Base-by-base conservation (phyloP, 805 yeast genomes). In the Tanozyma kutaoensis region DNA sequence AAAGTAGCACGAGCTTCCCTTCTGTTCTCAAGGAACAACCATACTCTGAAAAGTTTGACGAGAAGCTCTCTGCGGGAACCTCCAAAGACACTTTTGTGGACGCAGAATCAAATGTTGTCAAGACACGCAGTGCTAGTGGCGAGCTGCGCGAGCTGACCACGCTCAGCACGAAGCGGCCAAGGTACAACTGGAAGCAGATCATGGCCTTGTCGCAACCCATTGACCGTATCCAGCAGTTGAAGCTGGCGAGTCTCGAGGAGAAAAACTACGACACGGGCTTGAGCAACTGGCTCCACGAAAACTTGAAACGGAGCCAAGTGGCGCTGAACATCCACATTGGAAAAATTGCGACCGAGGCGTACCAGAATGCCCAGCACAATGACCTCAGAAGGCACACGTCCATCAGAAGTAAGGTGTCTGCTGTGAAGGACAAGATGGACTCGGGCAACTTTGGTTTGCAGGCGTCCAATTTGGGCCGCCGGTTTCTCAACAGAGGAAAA, bases 341-440 rank as follows among this genome's bases (percentile, higher is more conserved):
- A 0, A 59, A 58, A 12, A 65, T 72, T 34, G 85, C 77, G 2
- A 55, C 66, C 17, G 70, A 66, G 29, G 84, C 82, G 2, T 76
- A 74, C 45, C 72, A 69, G 21, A 72, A 74, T 39, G 78, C 80
- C 1, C 58, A 69, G 5, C 69, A 69, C 38, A 64, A 58, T 35
- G 71, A 71, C 28, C 52, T 64, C 29, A 64, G 69, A 34, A 52
- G 76, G 40, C 41, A 39, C 25, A 35, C 39, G 2, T 37, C 40
- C 5, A 38, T 39, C 13, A 32, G 80, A 53, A 20, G 88, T 75
- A 50, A 73, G 35, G 65, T 56, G 12, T 63, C 64, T 13, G 64
- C 63, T 31, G 71, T 70, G 5, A 64, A 62, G 38, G 66, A 58
- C 37, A 62, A 56, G 39, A 62, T 58, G 27, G 62, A 66, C 49